Evolutionary conservation across 2,329 filamentous ascomycete species (phyloP), one percentile per base, ranked within the genome.

Genomic region (Fusarium sp.): DNA sequence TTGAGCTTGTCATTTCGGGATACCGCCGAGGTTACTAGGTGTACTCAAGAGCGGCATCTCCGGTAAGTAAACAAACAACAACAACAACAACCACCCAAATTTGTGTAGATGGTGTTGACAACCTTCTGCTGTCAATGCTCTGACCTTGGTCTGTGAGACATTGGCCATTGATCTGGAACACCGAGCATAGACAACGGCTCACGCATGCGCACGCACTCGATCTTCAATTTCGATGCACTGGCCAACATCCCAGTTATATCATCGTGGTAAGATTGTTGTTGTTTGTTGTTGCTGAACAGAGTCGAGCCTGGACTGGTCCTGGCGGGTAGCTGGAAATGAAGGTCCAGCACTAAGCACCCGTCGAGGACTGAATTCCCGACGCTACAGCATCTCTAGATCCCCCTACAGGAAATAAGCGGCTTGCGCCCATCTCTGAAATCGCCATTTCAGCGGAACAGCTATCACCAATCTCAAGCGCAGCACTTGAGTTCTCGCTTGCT

Each of bases 391-490:
- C 51, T 45, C 38, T 66, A 49, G 59, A 54, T 40, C 46, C 59
- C 63, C 48, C 44, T 56, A 53, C 20, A 56, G 59, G 58, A 71
- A 65, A 69, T 69, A 71, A 71, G 68, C 64, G 68, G 59, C 68
- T 65, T 69, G 69, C 49, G 59, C 52, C 69, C 50, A 63, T 50
- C 17, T 62, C 40, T 69, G 59, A 54, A 69, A 67, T 61, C 55
- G 59, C 33, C 46, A 66, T 62, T 65, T 56, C 43, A 58, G 66
- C 62, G 55, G 66, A 63, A 74, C 63, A 60, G 61, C 61, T 71
- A 75, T 71, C 73, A 73, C 71, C 73, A 75, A 75, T 75, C 73
- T 75, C 56, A 52, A 71, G 51, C 58, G 69, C 73, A 75, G 71
- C 71, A 69, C 63, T 65, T 38, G 55, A 56, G 70, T 74, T 60